Conservation (phyloP, 2,329 filamentous ascomycete genomes). For the Diaporthe citri region DNA sequence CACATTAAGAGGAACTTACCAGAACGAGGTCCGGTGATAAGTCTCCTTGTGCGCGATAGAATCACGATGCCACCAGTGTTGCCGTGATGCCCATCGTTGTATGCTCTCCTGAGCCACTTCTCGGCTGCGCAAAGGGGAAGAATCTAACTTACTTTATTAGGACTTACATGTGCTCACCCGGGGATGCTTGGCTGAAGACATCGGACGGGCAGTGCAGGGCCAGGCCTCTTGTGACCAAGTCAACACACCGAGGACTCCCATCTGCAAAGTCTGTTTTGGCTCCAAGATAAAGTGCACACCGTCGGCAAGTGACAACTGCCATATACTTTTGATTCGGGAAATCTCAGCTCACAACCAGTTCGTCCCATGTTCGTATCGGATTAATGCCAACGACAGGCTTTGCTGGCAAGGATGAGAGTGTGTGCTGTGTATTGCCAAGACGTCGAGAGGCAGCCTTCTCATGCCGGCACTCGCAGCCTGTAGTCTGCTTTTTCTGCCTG, state of each 20-base stretch:
- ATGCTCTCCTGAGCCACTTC: background rate
- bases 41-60: background rate
- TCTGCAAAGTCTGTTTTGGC: background rate
- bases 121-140: background rate
- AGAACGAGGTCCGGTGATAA: background rate
- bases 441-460: background rate
- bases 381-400: background rate
- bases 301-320: conserved; percentile 2
- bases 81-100: background rate
- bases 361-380: background rate
- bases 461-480: conserved; percentile 1
- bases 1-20: background rate
- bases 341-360: background rate
- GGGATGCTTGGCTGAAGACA: background rate
- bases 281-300: background rate
- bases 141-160: background rate
- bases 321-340: background rate
- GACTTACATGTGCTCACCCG: background rate
- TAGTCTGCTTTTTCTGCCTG: background rate
- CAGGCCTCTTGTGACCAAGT: background rate
- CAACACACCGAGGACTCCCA: background rate
- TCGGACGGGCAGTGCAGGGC: background rate
- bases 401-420: background rate
- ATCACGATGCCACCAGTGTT: background rate
- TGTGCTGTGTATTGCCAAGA: conserved; percentile 5